Evolutionary conservation across 2,329 filamentous ascomycete species (phyloP), one percentile per base, ranked within the genome.

Genomic region (Rhinocladiella similis): DNA sequence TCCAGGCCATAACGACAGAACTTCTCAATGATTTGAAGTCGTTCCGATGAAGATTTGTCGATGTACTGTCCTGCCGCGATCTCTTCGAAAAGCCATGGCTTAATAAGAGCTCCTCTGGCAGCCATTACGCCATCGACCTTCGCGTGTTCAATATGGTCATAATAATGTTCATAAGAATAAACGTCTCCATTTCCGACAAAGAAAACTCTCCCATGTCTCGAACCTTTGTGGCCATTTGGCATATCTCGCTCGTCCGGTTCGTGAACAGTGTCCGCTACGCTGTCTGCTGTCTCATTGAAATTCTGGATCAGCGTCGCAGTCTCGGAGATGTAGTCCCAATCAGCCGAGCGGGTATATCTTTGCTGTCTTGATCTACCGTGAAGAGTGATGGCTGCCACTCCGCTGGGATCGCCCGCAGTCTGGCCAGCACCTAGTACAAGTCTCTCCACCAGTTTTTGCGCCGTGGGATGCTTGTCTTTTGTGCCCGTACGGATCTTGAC

Each of bases 51-150:
- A 2, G 90, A 91, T 74, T 99, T 99, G 78, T 99, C 94, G 38
- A 99, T 83, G 70, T 97, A 97, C 73, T 97, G 94, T 4, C 89
- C 89, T 61, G 86, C 83, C 64, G 90, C 84, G 53, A 99, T 97
- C 74, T 99, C 94, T 73, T 99, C 94, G 69, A 97, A 99, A 61
- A 99, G 80, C 94, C 94, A 99, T 1, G 94, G 94, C 76, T 99
- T 99, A 75, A 97, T 90, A 56, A 99, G 82, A 9, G 94, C 94
- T 54, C 94, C 94, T 59, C 94, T 89, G n/a, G 87, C 94, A 59
- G 97, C 85, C 94, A 99, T 97, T 69, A 96, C 89, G n/a, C 86
- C 86, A 75, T 97, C 93, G 45, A 97, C 91, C 46, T 84, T 83
- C 35, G 90, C 83, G 57, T 93, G 83, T 47, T 87, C 80, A 38